These are phyloP conservation scores for Mucor indicus DNA, from an alignment of 371 early-diverging fungal genomes.

Conservation along the genomic window DNA sequence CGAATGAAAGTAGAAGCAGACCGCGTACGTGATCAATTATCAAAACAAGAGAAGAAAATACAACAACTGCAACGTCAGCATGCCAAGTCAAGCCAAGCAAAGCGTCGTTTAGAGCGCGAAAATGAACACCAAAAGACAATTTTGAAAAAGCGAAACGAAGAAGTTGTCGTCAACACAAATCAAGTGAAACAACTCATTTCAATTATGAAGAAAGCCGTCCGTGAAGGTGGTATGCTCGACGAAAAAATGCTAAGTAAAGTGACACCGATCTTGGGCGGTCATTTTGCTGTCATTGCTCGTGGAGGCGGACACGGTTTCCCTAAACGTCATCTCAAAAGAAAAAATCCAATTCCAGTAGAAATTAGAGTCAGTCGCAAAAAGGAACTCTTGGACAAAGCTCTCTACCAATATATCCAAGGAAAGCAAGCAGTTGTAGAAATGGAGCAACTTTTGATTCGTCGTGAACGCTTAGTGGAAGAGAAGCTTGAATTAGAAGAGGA, in stretches of 20 bases:
- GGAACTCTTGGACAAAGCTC: conserved; percentile 57
- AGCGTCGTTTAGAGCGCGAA: conserved; percentile 67
- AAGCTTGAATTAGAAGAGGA: conserved; percentile 62
- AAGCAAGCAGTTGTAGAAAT: conserved; percentile 40
- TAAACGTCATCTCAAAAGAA: conserved; percentile 36
- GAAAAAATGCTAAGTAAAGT: conserved; percentile 37
- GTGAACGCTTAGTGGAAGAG: conserved; percentile 58
- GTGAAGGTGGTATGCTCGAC: conserved; percentile 48
- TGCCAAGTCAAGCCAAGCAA: conserved; percentile 64
- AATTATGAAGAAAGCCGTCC: conserved; percentile 47
- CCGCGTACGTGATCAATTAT: conserved; percentile 63
- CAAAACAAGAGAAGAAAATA: conserved; percentile 68
- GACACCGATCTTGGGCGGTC: conserved; percentile 42
- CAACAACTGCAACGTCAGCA: conserved; percentile 73
- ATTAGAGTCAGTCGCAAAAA: conserved; percentile 40
- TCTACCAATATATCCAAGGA: conserved; percentile 37
- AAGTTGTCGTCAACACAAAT: conserved; percentile 50
- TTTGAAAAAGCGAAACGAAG: conserved; percentile 52
- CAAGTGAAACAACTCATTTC: conserved; percentile 53
- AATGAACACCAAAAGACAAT: conserved; percentile 61
- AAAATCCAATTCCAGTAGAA: conserved; percentile 20
- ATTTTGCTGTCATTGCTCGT: conserved; percentile 36
- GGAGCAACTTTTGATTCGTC: conserved; percentile 34
- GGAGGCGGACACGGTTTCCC: conserved; percentile 34
- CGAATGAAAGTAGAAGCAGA: conserved; percentile 75